A percentile compares a stretch with the other conserved stretches of the same genome.
These are phyloP conservation scores for Aspergillus arachidicola DNA, from an alignment of 2,329 filamentous ascomycete genomes.

Conservation along the genomic window DNA sequence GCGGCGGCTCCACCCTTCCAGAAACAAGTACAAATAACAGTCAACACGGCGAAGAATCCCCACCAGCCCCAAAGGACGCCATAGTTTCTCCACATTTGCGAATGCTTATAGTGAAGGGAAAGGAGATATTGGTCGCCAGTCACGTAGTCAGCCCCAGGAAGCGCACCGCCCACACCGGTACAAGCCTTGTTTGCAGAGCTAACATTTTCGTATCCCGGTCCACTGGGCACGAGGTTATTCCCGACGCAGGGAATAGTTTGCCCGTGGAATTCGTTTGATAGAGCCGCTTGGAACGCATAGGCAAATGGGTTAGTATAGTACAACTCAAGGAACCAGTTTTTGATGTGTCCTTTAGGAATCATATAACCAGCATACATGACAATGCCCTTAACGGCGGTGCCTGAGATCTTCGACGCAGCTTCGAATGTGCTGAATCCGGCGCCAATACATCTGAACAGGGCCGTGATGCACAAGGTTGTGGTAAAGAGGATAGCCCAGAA, in stretches of 20 bases:
- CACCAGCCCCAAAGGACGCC: constrained; percentile 67
- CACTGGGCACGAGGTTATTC: constrained; percentile 35
- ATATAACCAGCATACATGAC: constrained; percentile 48
- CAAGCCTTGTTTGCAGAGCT: constrained; percentile 15
- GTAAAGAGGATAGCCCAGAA: constrained; percentile 60
- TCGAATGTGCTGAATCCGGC: constrained; percentile 61
- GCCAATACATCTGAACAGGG: constrained; percentile 59
- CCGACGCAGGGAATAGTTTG: constrained; percentile 33
- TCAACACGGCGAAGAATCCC: constrained; percentile 60
- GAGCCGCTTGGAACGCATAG: constrained; percentile 42
- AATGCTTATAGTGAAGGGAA: constrained; percentile 57
- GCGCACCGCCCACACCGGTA: constrained; percentile 60
- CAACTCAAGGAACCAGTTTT: constrained; percentile 56
- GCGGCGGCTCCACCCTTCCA: constrained; percentile 59
- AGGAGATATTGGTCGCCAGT: constrained; percentile 62
- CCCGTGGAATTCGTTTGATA: constrained; percentile 40
- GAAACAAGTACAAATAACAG: constrained; percentile 58
- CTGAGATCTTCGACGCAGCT: constrained; percentile 58
- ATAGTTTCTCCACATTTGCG: constrained; percentile 62
- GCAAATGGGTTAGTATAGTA: constrained; percentile 45
- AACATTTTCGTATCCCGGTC: constrained; percentile 29
- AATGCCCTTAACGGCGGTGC: constrained; percentile 38
- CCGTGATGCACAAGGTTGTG: constrained; percentile 55
- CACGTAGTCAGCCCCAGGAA: constrained; percentile 51
- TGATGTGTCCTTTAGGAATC: constrained; percentile 51